Conservation (phyloP, 2,329 filamentous ascomycete genomes). For the Zymoseptoria brevis region DNA sequence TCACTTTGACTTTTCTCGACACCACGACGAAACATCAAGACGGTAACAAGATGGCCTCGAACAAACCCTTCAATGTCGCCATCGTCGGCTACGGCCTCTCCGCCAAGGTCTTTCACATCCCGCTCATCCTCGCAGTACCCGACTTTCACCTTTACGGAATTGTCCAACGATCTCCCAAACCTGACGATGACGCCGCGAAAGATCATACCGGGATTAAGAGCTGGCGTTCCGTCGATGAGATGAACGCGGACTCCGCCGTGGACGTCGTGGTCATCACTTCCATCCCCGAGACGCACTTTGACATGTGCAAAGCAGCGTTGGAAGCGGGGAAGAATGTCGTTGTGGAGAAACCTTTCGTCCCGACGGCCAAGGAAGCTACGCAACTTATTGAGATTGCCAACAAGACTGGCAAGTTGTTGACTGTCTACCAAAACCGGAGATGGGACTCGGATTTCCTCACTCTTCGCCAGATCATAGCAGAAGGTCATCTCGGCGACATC, state of each 20-base stretch:
- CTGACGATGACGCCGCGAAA: constrained; percentile 56
- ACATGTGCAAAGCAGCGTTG: constrained; percentile 56
- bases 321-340: constrained; percentile 68
- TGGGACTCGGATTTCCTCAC: constrained; percentile 74
- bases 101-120: constrained; percentile 79
- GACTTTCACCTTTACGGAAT: constrained; percentile 63
- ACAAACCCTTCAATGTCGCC: constrained; percentile 45
- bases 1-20: neutral
- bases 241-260: constrained; percentile 58
- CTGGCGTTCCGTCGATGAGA: constrained; percentile 53
- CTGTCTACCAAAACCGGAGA: constrained; percentile 54
- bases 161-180: constrained; percentile 62
- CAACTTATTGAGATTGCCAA: constrained; percentile 44
- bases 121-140: constrained; percentile 58
- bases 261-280: constrained; percentile 66
- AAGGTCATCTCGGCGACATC: constrained; percentile 58
- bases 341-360: constrained; percentile 77
- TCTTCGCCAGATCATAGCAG: constrained; percentile 53
- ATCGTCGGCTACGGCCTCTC: constrained; percentile 54
- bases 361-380: constrained; percentile 59
- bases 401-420: constrained; percentile 34
- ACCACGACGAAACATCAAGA: neutral
- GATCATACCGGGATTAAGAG: constrained; percentile 60
- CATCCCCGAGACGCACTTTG: constrained; percentile 62
- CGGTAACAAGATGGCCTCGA: constrained; percentile 12